Percentiles rank a stretch among this genome's conserved stretches.
Evolutionary conservation across 495 filamentous ascomycete genomes (phyloP).

Genomic region (Penicillium tannophilum): DNA sequence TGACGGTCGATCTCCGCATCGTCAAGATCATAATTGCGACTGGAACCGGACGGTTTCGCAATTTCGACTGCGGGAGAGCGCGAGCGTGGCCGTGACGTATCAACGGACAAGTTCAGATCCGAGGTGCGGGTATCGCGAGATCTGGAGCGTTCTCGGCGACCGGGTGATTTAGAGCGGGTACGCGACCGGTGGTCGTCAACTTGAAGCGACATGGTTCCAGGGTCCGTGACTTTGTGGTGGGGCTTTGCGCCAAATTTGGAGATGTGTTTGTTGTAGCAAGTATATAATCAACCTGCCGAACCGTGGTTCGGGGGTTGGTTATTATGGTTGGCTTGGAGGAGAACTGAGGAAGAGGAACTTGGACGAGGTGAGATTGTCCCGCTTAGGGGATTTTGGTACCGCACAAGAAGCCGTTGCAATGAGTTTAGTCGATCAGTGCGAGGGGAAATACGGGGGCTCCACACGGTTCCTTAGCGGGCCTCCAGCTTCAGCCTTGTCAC

Average conservation of each 20-base stretch:
- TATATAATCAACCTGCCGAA: background rate
- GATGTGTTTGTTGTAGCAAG: constrained; percentile 19
- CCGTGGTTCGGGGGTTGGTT: background rate
- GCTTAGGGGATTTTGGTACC: background rate
- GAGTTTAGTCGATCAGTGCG: constrained; percentile 14
- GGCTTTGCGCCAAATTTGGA: constrained; percentile 12
- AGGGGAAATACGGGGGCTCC: constrained; percentile 1
- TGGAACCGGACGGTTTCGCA: constrained; percentile 25
- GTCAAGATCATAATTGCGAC: constrained; percentile 26
- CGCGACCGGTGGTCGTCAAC: constrained; percentile 61
- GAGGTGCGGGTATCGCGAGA: constrained; percentile 46
- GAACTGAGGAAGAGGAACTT: background rate
- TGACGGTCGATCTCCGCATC: constrained; percentile 34
- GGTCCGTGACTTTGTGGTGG: constrained; percentile 8
- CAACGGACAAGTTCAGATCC: constrained; percentile 23
- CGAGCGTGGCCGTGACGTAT: constrained; percentile 24
- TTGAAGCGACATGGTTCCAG: constrained; percentile 49
- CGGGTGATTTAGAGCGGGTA: constrained; percentile 62
- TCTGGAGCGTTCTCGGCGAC: constrained; percentile 50
- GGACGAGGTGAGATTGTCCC: background rate
- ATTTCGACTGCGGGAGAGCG: constrained; percentile 18
- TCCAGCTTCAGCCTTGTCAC: background rate
- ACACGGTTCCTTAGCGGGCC: background rate
- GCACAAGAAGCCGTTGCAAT: constrained; percentile 1
- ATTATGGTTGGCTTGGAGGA: background rate